Percentiles rank a stretch among this genome's conserved stretches.
phyloP scores from a whole-genome alignment of 257 asterid species.

The Solanum ossicruentum region DNA sequence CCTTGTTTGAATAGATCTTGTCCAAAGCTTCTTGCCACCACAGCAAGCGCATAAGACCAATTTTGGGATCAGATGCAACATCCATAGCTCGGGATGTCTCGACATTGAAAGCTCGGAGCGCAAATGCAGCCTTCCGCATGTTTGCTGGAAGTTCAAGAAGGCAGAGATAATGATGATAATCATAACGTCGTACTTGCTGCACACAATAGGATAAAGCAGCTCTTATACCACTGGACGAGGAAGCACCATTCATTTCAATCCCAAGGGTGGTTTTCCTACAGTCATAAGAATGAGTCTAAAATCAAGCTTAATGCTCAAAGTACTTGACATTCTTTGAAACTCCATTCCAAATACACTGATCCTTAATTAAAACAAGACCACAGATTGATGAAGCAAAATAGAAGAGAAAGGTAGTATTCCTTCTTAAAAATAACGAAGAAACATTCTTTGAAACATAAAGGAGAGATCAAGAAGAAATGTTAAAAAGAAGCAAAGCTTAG shows the following conservation, averaged over 20 bases:
- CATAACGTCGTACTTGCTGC: constrained; percentile 85
- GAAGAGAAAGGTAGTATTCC: too few species aligned
- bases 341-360: not conserved
- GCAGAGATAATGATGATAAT: constrained; percentile 92
- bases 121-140: constrained; percentile 83
- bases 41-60: constrained; percentile 86
- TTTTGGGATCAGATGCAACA: constrained; percentile 84
- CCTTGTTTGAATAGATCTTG: constrained; percentile 57
- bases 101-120: constrained; percentile 75
- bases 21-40: constrained; percentile 98
- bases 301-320: not conserved
- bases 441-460: too few species aligned
- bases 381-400: too few species aligned
- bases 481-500: too few species aligned
- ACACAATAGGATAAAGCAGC: constrained; percentile 78
- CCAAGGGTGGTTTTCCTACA: not conserved
- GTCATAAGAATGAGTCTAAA: not conserved
- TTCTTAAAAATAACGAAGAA: too few species aligned
- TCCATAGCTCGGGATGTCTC: constrained; percentile 94
- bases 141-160: constrained; percentile 87
- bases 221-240: constrained; percentile 31
- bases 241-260: constrained; percentile 33
- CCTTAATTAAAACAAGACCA: too few species aligned
- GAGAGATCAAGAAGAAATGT: too few species aligned
- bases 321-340: not conserved